Evolutionary conservation across 768 basidiomycete species (phyloP).

Genomic region (Phanerochaete sordida): DNA sequence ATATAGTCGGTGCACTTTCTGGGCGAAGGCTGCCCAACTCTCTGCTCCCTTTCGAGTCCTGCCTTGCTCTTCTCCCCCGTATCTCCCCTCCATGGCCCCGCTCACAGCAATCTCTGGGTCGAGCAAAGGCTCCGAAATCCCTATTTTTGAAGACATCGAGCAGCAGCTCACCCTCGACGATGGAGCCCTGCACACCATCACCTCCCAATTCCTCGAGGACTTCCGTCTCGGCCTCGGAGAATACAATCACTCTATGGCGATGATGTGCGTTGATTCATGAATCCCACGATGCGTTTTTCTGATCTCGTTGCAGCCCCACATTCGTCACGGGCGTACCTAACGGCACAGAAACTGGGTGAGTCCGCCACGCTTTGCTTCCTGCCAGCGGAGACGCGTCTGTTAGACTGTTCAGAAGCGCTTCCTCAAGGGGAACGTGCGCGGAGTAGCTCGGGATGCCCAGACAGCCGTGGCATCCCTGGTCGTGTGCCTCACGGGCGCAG

Average conservation of each 20-base stretch:
- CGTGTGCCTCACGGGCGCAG: not conserved
- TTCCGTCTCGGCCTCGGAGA: conserved; percentile 66
- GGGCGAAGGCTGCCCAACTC: not conserved
- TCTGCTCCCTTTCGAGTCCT: not conserved
- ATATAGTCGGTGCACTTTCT: conserved; percentile 4
- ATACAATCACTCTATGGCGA: conserved; percentile 84
- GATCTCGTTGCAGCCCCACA: conserved; percentile 58
- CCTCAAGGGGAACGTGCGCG: not conserved
- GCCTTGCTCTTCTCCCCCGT: not conserved
- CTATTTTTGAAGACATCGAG: conserved; percentile 62
- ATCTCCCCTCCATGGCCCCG: conserved; percentile 27
- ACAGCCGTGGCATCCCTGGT: not conserved
- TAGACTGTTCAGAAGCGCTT: not conserved
- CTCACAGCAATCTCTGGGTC: conserved; percentile 37
- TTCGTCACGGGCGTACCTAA: conserved; percentile 95
- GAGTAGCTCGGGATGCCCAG: not conserved
- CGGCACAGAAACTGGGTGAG: conserved; percentile 88
- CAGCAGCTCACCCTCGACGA: conserved; percentile 66
- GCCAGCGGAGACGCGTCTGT: not conserved
- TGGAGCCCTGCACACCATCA: conserved; percentile 63
- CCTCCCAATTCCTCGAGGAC: conserved; percentile 77
- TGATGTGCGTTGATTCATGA: conserved; percentile 60
- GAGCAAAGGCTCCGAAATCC: conserved; percentile 37
- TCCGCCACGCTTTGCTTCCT: conserved; percentile 1
- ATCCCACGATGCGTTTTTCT: not conserved